phyloP scores from a whole-genome alignment of 2,329 filamentous ascomycete genomes.

The Biscogniauxia marginata region DNA sequence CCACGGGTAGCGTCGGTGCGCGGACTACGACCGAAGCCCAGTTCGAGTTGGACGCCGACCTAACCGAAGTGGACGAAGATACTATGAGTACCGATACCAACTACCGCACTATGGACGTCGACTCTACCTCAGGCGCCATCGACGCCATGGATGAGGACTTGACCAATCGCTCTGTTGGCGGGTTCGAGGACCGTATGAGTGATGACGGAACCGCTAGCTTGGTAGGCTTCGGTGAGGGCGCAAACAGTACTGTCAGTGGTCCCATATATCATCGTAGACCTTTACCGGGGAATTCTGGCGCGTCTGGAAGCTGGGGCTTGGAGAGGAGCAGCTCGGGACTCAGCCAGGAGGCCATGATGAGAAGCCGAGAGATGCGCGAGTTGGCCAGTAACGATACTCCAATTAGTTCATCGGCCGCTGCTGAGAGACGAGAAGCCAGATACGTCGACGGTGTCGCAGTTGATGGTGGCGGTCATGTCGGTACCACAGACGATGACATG shows the following conservation, averaged over 20 bases:
- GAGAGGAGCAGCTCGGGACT: constrained; percentile 53
- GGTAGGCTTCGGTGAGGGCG: constrained; percentile 90
- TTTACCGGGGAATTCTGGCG: constrained; percentile 38
- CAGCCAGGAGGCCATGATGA: constrained; percentile 42
- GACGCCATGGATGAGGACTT: constrained; percentile 39
- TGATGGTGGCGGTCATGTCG: constrained; percentile 47
- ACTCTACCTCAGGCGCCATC: constrained; percentile 37
- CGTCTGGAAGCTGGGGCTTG: constrained; percentile 38
- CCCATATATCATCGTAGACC: constrained; percentile 64
- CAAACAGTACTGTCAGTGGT: constrained; percentile 79
- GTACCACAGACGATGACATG: constrained; percentile 44
- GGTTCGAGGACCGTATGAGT: constrained; percentile 71
- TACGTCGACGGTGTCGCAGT: constrained; percentile 66
- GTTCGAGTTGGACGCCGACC: constrained; percentile 50
- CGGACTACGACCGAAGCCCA: constrained; percentile 49
- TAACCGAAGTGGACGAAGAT: constrained; percentile 59
- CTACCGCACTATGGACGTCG: constrained; percentile 56
- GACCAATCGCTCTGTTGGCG: constrained; percentile 46
- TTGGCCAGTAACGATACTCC: constrained; percentile 41
- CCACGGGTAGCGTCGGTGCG: constrained; percentile 74
- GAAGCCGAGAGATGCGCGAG: constrained; percentile 29
- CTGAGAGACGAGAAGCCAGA: constrained; percentile 58
- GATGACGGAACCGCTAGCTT: constrained; percentile 81
- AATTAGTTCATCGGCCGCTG: constrained; percentile 44
- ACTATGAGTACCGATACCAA: constrained; percentile 70